Conservation (phyloP, 257 asterid species). For the Solanum dulcamara region DNA sequence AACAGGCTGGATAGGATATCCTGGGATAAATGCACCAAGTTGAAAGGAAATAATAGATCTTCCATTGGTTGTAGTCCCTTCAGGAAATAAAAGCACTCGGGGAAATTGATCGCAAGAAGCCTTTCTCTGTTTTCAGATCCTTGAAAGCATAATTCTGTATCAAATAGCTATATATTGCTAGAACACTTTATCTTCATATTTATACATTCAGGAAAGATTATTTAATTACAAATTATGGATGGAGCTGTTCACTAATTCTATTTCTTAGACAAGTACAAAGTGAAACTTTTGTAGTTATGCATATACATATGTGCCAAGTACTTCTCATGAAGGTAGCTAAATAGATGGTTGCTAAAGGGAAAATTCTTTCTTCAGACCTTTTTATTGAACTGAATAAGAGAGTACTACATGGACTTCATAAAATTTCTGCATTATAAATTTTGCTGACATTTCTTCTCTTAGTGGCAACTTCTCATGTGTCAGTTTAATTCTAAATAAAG, state of each 20-base stretch:
- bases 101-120: conserved; percentile 80
- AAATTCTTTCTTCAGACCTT: neutral
- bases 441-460: neutral
- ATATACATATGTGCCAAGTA: neutral
- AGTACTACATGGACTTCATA: neutral
- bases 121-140: conserved; percentile 97
- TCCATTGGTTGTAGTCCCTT: conserved; percentile 99
- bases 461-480: neutral
- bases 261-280: neutral
- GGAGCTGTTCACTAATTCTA: neutral
- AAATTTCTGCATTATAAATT: neutral
- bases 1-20: conserved; percentile 90
- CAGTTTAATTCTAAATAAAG: neutral
- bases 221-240: neutral
- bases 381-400: neutral
- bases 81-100: conserved; percentile 94
- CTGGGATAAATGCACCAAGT: conserved; percentile 97
- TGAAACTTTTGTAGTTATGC: neutral
- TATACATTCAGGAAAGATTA: neutral
- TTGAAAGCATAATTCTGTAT: conserved; percentile 80
- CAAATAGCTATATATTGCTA: conserved; percentile 70
- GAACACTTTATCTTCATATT: conserved; percentile 10
- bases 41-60: conserved; percentile 83
- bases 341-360: neutral
- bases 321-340: neutral